Conservation (phyloP, 2,329 filamentous ascomycete species). For the Neofusicoccum parvum region DNA sequence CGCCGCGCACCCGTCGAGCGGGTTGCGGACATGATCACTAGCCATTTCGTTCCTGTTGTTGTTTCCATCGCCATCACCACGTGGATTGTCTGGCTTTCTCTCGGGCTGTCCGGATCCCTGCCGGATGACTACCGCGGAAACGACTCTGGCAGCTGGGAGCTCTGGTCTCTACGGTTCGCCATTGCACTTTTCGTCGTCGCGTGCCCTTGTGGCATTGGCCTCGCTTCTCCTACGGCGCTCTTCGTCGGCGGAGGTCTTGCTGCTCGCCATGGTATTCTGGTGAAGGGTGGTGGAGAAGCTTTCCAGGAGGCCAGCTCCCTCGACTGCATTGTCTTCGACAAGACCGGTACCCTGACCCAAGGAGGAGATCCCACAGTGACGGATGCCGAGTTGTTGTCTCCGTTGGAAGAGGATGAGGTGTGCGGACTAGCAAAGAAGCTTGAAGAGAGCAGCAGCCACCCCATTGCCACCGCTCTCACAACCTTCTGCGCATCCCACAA, state of each 20-base stretch:
- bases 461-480: conserved; percentile 71
- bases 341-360: conserved; percentile 80
- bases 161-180: conserved; percentile 79
- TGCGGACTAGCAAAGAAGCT: conserved; percentile 62
- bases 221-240: conserved; percentile 82
- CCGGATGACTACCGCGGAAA: conserved; percentile 58
- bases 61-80: conserved; percentile 69
- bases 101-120: conserved; percentile 63
- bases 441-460: conserved; percentile 74
- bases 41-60: conserved; percentile 76
- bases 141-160: conserved; percentile 64
- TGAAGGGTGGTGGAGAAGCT: conserved; percentile 81
- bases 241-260: conserved; percentile 82
- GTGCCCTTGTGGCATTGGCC: conserved; percentile 79
- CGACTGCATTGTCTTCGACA: conserved; percentile 83
- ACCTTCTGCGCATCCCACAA: conserved; percentile 56
- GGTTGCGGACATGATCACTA: conserved; percentile 71
- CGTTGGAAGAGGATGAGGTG: conserved; percentile 39
- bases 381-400: conserved; percentile 46
- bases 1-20: conserved; percentile 75
- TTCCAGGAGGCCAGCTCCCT: conserved; percentile 81
- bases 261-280: conserved; percentile 77
- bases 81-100: conserved; percentile 70
- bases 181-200: conserved; percentile 87
- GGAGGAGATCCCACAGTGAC: conserved; percentile 72